Evolutionary conservation across 306 rosid species (phyloP).

Genomic region (Medicago truncatula): DNA sequence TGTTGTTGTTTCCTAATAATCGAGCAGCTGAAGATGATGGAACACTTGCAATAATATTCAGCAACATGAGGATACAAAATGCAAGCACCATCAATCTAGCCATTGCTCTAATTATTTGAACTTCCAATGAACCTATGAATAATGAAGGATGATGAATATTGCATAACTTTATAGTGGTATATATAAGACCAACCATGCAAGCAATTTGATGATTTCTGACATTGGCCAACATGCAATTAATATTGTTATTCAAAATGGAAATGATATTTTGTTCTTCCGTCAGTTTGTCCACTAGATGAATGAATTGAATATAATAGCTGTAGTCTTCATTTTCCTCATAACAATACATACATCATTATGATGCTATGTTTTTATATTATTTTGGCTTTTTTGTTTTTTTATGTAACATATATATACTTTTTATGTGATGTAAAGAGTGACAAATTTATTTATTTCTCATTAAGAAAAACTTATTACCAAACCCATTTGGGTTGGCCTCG

Average conservation of each 20-base stretch:
- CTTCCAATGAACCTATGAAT: background rate
- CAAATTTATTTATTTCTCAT: too few species aligned
- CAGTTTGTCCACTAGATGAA: background rate
- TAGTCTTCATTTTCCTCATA: too few species aligned
- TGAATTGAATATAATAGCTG: too few species aligned
- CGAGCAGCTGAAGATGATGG: slow-evolving; percentile 14
- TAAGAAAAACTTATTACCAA: too few species aligned
- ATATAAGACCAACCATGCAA: background rate
- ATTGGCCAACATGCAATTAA: background rate
- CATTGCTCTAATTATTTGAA: slow-evolving; percentile 3
- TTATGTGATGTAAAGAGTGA: too few species aligned
- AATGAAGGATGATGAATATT: background rate
- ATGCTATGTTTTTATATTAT: too few species aligned
- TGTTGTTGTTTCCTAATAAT: background rate
- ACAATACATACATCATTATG: background rate
- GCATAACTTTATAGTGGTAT: background rate
- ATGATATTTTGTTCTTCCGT: background rate
- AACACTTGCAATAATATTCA: slow-evolving; percentile 5
- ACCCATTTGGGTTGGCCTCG: too few species aligned
- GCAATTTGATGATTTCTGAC: background rate
- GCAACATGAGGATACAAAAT: slow-evolving; percentile 29
- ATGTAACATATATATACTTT: too few species aligned
- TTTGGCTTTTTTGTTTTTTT: background rate
- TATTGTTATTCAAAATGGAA: background rate
- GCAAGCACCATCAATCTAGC: background rate